Evolutionary conservation across 768 basidiomycete species (phyloP).

Genomic region (Tricholoma flavovirens): DNA sequence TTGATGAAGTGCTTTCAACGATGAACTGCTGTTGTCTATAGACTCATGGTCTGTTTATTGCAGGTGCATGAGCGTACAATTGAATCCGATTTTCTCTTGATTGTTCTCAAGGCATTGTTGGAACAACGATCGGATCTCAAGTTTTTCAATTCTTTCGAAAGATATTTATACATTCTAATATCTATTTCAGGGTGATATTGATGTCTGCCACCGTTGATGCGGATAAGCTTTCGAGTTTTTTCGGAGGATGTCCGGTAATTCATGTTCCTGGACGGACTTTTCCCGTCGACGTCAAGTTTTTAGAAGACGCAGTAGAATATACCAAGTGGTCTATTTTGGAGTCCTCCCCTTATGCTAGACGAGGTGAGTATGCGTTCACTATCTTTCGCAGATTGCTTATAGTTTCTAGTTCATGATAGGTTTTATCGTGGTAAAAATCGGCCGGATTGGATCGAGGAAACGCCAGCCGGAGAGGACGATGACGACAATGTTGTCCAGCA

Average conservation of each 20-base stretch:
- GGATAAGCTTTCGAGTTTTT: constrained; percentile 82
- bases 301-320: constrained; percentile 88
- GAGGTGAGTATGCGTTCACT: constrained; percentile 38
- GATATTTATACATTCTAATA: not conserved
- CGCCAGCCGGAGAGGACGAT: constrained; percentile 54
- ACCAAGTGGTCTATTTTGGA: constrained; percentile 76
- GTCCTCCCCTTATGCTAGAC: constrained; percentile 73
- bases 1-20: constrained; percentile 68
- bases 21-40: not conserved
- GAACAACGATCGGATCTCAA: constrained; percentile 72
- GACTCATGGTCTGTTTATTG: not conserved
- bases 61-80: constrained; percentile 95
- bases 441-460: constrained; percentile 79
- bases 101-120: constrained; percentile 83
- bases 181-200: constrained; percentile 63
- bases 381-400: constrained; percentile 2
- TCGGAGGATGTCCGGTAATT: constrained; percentile 80
- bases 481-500: constrained; percentile 46
- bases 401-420: constrained; percentile 49
- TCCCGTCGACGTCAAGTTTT: constrained; percentile 78
- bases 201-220: constrained; percentile 98
- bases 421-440: constrained; percentile 56
- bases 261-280: constrained; percentile 93
- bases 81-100: constrained; percentile 94
- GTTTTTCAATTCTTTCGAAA: constrained; percentile 10